Conservation (phyloP, 257 asterid genomes). For the Petunia axillaris region DNA sequence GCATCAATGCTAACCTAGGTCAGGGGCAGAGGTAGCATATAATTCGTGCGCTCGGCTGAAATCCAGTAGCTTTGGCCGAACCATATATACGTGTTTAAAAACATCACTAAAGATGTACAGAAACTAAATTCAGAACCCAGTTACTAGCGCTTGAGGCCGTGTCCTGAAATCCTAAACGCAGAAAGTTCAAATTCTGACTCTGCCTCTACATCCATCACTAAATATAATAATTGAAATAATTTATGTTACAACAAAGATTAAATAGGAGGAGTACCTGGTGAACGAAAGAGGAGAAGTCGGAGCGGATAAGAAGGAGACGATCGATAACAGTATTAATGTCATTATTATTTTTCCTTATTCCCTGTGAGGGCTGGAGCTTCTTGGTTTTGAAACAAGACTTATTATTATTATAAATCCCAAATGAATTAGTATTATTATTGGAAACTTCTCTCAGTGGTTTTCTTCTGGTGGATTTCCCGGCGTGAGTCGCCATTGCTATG, state of each 20-base stretch:
- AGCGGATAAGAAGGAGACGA: constrained; percentile 71
- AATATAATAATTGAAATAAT: too few species aligned
- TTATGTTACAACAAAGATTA: too few species aligned
- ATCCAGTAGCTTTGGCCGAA: too few species aligned
- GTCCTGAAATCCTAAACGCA: not conserved
- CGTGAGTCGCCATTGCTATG: too few species aligned
- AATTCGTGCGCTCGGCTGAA: too few species aligned
- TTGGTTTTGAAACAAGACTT: constrained; percentile 30
- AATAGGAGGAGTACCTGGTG: constrained; percentile 49
- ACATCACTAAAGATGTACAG: too few species aligned
- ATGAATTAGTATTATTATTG: constrained; percentile 27
- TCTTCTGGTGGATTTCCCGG: not conserved
- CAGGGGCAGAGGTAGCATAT: too few species aligned
- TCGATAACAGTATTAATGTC: constrained; percentile 38
- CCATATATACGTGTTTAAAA: too few species aligned
- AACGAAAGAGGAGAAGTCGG: constrained; percentile 61
- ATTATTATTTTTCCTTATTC: too few species aligned
- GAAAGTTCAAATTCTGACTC: not conserved
- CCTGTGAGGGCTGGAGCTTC: not conserved
- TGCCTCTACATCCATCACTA: not conserved
- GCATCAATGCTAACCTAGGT: not conserved
- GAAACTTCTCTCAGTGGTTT: constrained; percentile 24
- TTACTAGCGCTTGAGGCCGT: not conserved
- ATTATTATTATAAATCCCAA: constrained; percentile 6
- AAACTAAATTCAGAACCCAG: not conserved